These are phyloP conservation scores for Rosa hybrid DNA, from an alignment of 331 rosid species.

Conservation along the genomic window DNA sequence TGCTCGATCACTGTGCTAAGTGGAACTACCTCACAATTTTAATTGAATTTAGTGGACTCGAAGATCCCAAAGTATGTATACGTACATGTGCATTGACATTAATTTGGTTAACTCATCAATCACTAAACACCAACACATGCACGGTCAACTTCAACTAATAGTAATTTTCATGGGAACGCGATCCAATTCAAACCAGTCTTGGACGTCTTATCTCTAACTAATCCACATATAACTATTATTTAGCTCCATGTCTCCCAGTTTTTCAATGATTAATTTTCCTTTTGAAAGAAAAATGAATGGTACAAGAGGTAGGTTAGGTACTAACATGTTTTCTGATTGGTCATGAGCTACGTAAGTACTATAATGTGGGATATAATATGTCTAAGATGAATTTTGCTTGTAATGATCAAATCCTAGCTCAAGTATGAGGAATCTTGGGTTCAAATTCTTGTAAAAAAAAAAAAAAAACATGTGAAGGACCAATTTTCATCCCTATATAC, in stretches of 20 bases:
- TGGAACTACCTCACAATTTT: neutral
- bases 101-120: neutral
- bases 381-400: neutral
- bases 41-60: neutral
- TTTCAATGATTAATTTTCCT: neutral
- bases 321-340: neutral
- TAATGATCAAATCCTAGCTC: neutral
- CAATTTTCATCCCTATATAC: too few species aligned
- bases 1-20: neutral
- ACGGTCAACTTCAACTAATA: neutral
- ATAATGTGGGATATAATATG: neutral
- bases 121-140: slow-evolving; percentile 5
- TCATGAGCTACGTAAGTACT: neutral
- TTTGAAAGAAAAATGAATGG: neutral
- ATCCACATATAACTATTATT: neutral
- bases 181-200: slow-evolving; percentile 16
- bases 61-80: neutral
- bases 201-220: slow-evolving; percentile 11
- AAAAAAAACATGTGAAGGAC: too few species aligned
- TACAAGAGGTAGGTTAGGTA: neutral
- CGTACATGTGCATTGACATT: slow-evolving; percentile 2
- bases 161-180: slow-evolving; percentile 24
- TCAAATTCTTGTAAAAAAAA: too few species aligned
- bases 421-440: too few species aligned
- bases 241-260: neutral